Conservation (phyloP, 805 yeast species). For the Wickerhamiella sorbophila region DNA sequence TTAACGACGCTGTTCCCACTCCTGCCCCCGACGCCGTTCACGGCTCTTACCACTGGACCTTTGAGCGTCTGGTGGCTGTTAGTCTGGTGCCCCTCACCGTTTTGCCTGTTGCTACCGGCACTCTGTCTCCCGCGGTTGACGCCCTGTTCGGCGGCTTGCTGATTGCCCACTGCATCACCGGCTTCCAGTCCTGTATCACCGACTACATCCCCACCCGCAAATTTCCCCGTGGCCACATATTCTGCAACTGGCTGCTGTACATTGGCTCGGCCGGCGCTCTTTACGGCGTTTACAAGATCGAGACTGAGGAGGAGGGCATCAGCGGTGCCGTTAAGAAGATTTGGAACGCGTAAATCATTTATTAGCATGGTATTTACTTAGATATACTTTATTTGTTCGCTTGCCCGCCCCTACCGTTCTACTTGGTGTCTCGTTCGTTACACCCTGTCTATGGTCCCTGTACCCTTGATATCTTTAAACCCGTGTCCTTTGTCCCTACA, state of each 20-base stretch:
- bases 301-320: constrained; percentile 65
- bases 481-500: no score
- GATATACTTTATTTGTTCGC: constrained; percentile 1
- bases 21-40: constrained; percentile 52
- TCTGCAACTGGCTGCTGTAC: constrained; percentile 52
- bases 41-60: constrained; percentile 91
- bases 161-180: constrained; percentile 69
- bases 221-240: constrained; percentile 61
- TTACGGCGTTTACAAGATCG: constrained; percentile 67
- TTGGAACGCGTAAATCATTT: constrained; percentile 44
- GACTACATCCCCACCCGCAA: constrained; percentile 85
- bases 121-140: constrained; percentile 55
- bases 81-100: constrained; percentile 65
- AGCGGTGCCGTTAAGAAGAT: constrained; percentile 45
- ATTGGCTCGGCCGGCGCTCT: constrained; percentile 57
- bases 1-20: constrained; percentile 68
- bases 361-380: constrained; percentile 1
- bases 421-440: no score
- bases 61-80: constrained; percentile 58
- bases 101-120: constrained; percentile 65
- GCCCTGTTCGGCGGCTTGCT: constrained; percentile 50
- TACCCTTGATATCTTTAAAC: no score
- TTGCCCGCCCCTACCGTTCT: no score
- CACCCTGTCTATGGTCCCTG: no score
- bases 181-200: constrained; percentile 79